Conservation (phyloP, 2,329 filamentous ascomycete species). For the Zasmidium cellare region DNA sequence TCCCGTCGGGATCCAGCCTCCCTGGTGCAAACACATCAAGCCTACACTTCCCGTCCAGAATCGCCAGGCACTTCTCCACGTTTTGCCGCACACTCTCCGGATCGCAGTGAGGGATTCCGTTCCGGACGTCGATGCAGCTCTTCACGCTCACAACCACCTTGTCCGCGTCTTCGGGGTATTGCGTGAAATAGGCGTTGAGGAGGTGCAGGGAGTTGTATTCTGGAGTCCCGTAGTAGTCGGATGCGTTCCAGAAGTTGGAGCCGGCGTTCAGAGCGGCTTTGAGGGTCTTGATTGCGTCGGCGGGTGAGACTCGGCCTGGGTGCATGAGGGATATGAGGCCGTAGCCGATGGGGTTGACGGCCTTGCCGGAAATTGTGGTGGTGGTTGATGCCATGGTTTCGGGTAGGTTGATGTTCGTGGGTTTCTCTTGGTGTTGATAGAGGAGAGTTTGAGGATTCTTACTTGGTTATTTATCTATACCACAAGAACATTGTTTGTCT, state of each 20-base stretch:
- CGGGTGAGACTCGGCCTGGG: constrained; percentile 26
- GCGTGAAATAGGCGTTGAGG: constrained; percentile 49
- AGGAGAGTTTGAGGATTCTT: too few relatives aligned
- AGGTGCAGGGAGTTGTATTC: constrained; percentile 43
- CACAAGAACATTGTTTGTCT: too few relatives aligned
- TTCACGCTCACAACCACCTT: constrained; percentile 52
- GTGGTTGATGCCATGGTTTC: background rate
- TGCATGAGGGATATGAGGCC: constrained; percentile 52
- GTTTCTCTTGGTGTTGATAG: too few relatives aligned
- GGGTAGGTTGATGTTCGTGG: too few relatives aligned
- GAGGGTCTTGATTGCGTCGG: background rate
- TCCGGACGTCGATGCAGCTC: constrained; percentile 39
- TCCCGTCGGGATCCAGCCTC: constrained; percentile 39
- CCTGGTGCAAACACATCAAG: constrained; percentile 48
- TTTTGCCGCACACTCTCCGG: constrained; percentile 35
- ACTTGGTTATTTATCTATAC: too few relatives aligned
- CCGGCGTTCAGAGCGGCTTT: background rate
- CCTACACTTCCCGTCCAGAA: constrained; percentile 45
- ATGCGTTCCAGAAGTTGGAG: constrained; percentile 2
- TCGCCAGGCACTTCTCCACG: constrained; percentile 43
- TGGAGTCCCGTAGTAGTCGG: constrained; percentile 33
- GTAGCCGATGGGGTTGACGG: constrained; percentile 39
- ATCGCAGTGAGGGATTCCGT: constrained; percentile 43
- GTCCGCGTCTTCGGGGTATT: constrained; percentile 49
- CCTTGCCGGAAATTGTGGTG: constrained; percentile 6